A percentile compares a stretch with the other conserved stretches of the same genome.
Evolutionary conservation across 2,329 filamentous ascomycete genomes (phyloP).

Genomic region (Fusarium keratoplasticum): DNA sequence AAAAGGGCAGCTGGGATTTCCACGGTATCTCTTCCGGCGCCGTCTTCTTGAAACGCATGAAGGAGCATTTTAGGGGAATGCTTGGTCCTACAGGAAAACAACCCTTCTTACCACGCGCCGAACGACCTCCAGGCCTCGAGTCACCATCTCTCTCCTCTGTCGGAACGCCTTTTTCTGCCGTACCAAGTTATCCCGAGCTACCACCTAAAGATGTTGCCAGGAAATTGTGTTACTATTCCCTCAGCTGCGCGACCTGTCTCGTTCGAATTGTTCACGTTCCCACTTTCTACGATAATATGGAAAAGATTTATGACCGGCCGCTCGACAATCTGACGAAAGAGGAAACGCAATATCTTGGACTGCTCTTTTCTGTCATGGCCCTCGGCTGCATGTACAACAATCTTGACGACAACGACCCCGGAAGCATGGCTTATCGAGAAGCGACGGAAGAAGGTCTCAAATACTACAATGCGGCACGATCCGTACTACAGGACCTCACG

Average conservation of each 20-base stretch:
- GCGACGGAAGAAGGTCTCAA: conserved; percentile 73
- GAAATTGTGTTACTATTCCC: conserved; percentile 65
- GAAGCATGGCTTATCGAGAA: conserved; percentile 59
- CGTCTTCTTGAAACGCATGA: conserved; percentile 87
- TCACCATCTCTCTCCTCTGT: conserved; percentile 73
- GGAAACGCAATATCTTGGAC: conserved; percentile 75
- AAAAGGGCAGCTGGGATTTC: conserved; percentile 93
- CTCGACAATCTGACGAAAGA: conserved; percentile 71
- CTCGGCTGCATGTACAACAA: conserved; percentile 78
- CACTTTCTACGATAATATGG: conserved; percentile 80
- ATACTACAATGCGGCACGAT: conserved; percentile 77
- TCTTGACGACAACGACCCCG: conserved; percentile 65
- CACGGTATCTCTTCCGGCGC: conserved; percentile 93
- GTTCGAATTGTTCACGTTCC: conserved; percentile 83
- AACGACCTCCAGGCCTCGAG: conserved; percentile 69
- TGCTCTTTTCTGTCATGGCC: conserved; percentile 77
- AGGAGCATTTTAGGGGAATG: conserved; percentile 85
- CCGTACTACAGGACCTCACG: conserved; percentile 73
- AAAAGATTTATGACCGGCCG: conserved; percentile 80
- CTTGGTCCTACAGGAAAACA: conserved; percentile 73
- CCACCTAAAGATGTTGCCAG: conserved; percentile 71
- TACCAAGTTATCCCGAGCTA: conserved; percentile 71
- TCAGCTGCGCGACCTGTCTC: conserved; percentile 68
- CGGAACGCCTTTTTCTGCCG: conserved; percentile 70
- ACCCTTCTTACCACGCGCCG: conserved; percentile 67